Evolutionary conservation across 352 stramenopile genomes (phyloP), one percentile per base, ranked within the genome.

Genomic region (Globisporangium abappressorium): DNA sequence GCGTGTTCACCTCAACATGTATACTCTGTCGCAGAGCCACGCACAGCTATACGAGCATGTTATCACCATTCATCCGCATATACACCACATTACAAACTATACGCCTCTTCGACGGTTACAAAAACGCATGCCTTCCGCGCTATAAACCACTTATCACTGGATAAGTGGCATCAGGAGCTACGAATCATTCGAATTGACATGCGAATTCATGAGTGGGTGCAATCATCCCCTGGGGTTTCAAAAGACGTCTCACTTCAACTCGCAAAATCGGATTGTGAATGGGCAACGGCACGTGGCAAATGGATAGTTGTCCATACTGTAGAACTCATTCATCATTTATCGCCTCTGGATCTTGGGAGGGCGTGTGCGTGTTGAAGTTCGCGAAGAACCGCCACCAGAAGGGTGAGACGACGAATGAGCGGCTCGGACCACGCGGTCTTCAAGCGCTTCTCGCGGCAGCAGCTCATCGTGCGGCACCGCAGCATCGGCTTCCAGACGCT

Each of bases 401-500:
- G 14, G 38, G 12, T 7, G 38, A 46, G 38, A 43, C 36, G 36
- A 46, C 15, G 38, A 26, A 43, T 65, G 47, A 65, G 30, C 41
- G 11, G 56, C 33, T 61, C 55, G 28, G 80, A 87, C 54, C 80
- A 87, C 66, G 70, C 76, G 22, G 73, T 85, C 12, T 87, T 85
- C 74, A 76, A 73, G 70, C 76, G 80, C 36, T 70, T 87, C 54
- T 77, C 74, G 5, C 71, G 75, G 5, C 75, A 85, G 67, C 80
- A 84, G 57, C 64, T 85, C 8, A 73, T 82, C 57, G 68, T 75
- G 26, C 74, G 80, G 14, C 76, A 77, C 20, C 77, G 76, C 36
- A 80, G 68, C 68, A 77, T 87, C 53, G 80, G 80, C 12, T 69
- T 83, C 24, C 80, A 87, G 72, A 64, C 76, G 60, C 70, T 87